Percentiles rank a stretch among this genome's conserved stretches.
These are phyloP conservation scores for Diaporthe sp. DNA, from an alignment of 2,329 filamentous ascomycete species.

Conservation along the genomic window DNA sequence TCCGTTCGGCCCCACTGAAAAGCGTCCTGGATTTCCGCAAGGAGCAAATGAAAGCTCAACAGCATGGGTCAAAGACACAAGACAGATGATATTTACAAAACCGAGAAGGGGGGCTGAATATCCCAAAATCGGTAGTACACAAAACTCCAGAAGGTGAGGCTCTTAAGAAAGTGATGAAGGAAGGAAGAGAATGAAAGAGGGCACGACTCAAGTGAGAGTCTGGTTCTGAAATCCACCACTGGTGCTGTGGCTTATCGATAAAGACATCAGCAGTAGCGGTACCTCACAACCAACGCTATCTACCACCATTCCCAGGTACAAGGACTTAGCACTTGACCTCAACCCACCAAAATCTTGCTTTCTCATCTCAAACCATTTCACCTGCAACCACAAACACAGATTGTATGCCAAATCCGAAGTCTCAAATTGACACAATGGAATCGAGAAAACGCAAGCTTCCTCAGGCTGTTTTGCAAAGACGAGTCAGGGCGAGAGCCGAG, in stretches of 20 bases:
- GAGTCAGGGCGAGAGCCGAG: slow-evolving; percentile 60
- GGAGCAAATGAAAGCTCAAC: not conserved
- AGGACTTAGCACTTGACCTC: slow-evolving; percentile 18
- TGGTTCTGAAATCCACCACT: not conserved
- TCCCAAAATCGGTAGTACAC: not conserved
- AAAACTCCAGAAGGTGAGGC: not conserved
- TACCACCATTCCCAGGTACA: not conserved
- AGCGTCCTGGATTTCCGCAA: not conserved
- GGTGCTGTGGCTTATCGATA: slow-evolving; percentile 39
- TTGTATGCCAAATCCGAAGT: not conserved
- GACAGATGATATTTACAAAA: not conserved
- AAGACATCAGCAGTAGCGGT: slow-evolving; percentile 13
- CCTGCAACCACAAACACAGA: not conserved
- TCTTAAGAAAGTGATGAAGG: not conserved
- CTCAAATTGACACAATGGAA: slow-evolving; percentile 48
- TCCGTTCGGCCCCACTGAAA: not conserved
- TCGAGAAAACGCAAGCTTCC: slow-evolving; percentile 58
- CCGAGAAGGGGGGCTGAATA: not conserved
- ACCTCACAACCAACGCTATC: not conserved
- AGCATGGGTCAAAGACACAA: not conserved
- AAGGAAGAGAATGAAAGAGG: not conserved
- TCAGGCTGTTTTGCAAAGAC: slow-evolving; percentile 55
- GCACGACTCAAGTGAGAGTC: slow-evolving; percentile 4
- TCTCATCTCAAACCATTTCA: slow-evolving; percentile 8
- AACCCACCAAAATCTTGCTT: slow-evolving; percentile 34